A percentile compares a stretch with the other conserved stretches of the same genome.
phyloP scores from a whole-genome alignment of 306 rosid genomes.

The Ziziphus jujuba region DNA sequence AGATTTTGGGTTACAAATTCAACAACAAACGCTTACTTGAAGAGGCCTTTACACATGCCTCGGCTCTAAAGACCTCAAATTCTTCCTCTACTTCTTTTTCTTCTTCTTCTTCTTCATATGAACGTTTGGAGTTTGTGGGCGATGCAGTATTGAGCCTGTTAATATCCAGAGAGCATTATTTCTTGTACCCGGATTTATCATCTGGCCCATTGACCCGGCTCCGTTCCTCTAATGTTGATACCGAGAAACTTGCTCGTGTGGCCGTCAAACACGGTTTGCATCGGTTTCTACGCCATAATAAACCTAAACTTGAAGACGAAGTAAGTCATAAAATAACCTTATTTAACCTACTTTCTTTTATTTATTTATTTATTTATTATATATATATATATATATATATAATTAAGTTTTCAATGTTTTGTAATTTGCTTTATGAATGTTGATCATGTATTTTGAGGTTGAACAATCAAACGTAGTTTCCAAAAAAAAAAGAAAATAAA shows the following conservation, averaged over 20 bases:
- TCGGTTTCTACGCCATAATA: conserved; percentile 50
- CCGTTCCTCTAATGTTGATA: conserved; percentile 57
- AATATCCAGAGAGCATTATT: conserved; percentile 44
- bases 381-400: too few relatives aligned
- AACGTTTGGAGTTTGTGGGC: conserved; percentile 52
- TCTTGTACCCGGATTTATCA: conserved; percentile 28
- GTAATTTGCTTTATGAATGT: background rate
- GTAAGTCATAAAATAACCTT: conserved; percentile 29
- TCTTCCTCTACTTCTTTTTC: background rate
- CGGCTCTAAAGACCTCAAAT: background rate
- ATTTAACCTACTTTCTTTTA: background rate
- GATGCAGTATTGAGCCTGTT: conserved; percentile 51
- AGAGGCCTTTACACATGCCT: conserved; percentile 54
- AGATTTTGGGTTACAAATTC: conserved; percentile 45
- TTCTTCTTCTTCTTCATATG: conserved; percentile 15
- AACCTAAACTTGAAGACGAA: conserved; percentile 32
- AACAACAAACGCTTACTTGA: conserved; percentile 36
- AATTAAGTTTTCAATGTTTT: background rate
- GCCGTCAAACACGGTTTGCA: conserved; percentile 50
- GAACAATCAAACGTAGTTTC: too few relatives aligned
- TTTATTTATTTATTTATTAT: background rate
- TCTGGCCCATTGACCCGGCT: conserved; percentile 54
- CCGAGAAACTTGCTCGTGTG: conserved; percentile 68
- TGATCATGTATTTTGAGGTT: too few relatives aligned
- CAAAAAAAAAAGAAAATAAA: too few relatives aligned